Conservation (phyloP, 257 asterid species). For the Solanum chiquidenum region DNA sequence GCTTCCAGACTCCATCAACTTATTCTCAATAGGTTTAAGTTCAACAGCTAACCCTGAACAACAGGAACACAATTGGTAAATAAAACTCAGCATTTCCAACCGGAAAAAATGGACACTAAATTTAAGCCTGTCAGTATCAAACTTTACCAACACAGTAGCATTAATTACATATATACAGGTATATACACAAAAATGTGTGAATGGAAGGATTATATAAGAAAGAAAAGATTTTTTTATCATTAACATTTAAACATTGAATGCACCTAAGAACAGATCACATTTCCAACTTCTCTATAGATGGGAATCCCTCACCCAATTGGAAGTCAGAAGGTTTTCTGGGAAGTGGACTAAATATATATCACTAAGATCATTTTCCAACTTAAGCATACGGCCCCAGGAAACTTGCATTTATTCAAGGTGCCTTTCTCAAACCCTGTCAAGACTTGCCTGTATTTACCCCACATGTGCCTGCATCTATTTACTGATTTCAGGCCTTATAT, state of each 20-base stretch:
- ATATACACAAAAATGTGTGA: not conserved
- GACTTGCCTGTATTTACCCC: not conserved
- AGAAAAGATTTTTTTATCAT: not conserved
- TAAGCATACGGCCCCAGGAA: not conserved
- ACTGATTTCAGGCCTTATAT: not conserved
- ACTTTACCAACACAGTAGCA: not conserved
- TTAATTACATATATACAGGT: not conserved
- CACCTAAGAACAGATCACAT: not conserved
- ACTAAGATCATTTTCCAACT: not conserved
- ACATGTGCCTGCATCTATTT: not conserved
- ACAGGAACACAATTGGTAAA: constrained; percentile 5
- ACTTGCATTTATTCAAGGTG: not conserved
- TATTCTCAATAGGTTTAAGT: constrained; percentile 49
- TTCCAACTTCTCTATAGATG: not conserved
- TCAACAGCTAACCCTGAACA: constrained; percentile 52
- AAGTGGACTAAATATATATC: not conserved
- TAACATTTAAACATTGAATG: not conserved
- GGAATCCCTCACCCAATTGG: not conserved
- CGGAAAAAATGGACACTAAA: not conserved
- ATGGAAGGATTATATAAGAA: not conserved
- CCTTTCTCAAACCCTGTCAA: not conserved
- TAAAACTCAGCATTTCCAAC: not conserved
- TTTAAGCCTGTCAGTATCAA: not conserved
- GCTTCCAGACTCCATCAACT: constrained; percentile 71
- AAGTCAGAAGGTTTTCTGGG: not conserved